phyloP scores from a whole-genome alignment of 305 asterid species.

The Euphrasia arctica region DNA sequence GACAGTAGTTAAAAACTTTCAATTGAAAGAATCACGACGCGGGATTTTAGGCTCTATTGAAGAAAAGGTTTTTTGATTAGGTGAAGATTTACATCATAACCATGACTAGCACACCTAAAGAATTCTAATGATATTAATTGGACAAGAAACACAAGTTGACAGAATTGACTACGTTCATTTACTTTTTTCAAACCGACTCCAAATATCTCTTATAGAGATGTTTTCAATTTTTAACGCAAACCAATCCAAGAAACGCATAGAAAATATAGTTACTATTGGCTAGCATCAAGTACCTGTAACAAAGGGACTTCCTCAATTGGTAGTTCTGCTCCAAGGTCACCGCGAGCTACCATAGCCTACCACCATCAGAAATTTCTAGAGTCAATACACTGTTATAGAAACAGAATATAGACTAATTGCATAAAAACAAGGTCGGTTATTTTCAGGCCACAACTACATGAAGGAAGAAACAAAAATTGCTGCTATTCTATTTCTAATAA shows the following conservation, averaged over 20 bases:
- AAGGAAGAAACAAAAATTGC: neutral
- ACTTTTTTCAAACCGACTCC: slow-evolving; percentile 2
- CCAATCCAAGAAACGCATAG: slow-evolving; percentile 9
- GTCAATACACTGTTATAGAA: slow-evolving; percentile 12
- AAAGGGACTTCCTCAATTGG: slow-evolving; percentile 97
- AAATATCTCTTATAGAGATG: slow-evolving; percentile 3
- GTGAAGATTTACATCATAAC: no score
- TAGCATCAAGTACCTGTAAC: slow-evolving; percentile 64
- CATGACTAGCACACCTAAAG: neutral
- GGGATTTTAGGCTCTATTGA: no score
- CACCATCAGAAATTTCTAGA: slow-evolving; percentile 30
- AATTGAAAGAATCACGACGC: no score
- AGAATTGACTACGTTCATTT: slow-evolving; percentile 2
- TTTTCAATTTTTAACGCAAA: neutral
- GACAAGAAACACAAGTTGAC: slow-evolving; percentile 4
- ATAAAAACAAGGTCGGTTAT: slow-evolving; percentile 12
- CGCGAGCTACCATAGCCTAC: slow-evolving; percentile 99
- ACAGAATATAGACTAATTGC: neutral
- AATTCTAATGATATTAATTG: slow-evolving; percentile 6
- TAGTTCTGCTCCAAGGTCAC: slow-evolving; percentile 99
- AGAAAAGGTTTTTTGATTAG: no score
- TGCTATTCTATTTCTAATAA: neutral
- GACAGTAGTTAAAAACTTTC: no score
- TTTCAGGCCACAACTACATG: slow-evolving; percentile 14
- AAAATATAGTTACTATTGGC: slow-evolving; percentile 12